Evolutionary conservation across 208 protist species (phyloP).

Genomic region (Jaenimonas drosophilae): DNA sequence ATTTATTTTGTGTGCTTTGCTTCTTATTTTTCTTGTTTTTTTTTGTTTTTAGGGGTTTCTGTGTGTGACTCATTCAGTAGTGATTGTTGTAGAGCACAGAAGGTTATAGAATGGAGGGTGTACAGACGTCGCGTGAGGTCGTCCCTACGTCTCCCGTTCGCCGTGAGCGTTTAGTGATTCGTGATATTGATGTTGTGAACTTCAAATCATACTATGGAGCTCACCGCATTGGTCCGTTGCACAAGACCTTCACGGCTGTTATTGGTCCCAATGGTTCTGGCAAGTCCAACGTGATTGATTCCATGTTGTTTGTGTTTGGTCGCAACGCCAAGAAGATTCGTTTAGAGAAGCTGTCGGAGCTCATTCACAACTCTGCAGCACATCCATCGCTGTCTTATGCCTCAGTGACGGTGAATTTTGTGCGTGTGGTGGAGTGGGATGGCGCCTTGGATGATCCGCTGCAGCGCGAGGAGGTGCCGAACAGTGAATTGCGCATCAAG

Average conservation of each 20-base stretch:
- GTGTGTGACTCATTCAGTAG: not conserved
- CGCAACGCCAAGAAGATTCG: conserved; percentile 97
- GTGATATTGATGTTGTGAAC: conserved; percentile 98
- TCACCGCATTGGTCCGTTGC: conserved; percentile 98
- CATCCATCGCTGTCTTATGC: conserved; percentile 88
- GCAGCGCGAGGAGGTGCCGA: conserved; percentile 83
- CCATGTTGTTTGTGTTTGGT: conserved; percentile 99
- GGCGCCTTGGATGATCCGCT: conserved; percentile 36
- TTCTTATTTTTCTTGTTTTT: conserved; percentile 14
- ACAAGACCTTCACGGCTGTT: conserved; percentile 99
- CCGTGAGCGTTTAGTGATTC: conserved; percentile 91
- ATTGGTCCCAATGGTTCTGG: conserved; percentile 99
- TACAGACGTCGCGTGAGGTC: no score
- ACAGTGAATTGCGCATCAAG: conserved; percentile 90
- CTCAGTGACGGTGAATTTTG: conserved; percentile 97
- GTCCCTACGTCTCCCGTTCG: not conserved
- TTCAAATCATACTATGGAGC: conserved; percentile 99
- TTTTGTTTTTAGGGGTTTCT: conserved; percentile 13
- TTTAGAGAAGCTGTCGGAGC: conserved; percentile 93
- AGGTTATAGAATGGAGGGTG: no score
- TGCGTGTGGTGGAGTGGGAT: conserved; percentile 83
- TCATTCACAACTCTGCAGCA: conserved; percentile 98
- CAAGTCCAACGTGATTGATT: conserved; percentile 99
- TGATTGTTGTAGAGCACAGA: not conserved
- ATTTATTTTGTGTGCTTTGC: conserved; percentile 4